phyloP scores from a whole-genome alignment of 2,329 filamentous ascomycete species.

The Pezizomycotina sp. region DNA sequence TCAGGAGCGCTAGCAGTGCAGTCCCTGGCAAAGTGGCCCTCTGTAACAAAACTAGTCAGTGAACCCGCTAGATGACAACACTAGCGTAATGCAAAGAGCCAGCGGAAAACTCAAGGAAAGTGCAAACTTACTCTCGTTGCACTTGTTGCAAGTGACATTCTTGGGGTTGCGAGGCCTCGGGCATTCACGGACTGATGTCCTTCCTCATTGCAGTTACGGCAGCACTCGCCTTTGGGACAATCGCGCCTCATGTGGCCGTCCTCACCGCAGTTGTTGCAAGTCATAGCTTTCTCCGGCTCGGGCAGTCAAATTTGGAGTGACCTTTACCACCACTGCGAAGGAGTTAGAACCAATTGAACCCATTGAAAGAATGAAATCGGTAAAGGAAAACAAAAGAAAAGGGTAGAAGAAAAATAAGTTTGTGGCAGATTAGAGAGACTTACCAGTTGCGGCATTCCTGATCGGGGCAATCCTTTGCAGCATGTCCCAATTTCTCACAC shows the following conservation, averaged over 20 bases:
- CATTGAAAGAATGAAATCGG: too few species aligned
- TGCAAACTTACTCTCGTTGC: constrained; percentile 31
- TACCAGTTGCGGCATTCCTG: not conserved
- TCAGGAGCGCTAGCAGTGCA: constrained; percentile 28
- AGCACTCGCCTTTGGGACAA: constrained; percentile 29
- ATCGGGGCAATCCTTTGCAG: constrained; percentile 6
- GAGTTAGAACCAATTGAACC: too few species aligned
- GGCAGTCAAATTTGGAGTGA: constrained; percentile 13
- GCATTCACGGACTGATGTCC: constrained; percentile 42
- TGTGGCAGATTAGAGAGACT: not conserved
- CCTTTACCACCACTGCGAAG: too few species aligned
- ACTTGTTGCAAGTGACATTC: constrained; percentile 45
- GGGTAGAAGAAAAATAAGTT: too few species aligned
- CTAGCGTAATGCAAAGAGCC: not conserved
- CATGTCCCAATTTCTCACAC: constrained; percentile 16
- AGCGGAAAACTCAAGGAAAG: not conserved
- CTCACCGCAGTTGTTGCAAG: constrained; percentile 33
- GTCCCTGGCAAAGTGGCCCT: constrained; percentile 31
- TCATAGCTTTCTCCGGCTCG: constrained; percentile 14
- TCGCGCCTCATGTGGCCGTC: constrained; percentile 25
- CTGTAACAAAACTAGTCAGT: constrained; percentile 19
- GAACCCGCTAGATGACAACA: not conserved
- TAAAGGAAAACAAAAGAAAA: too few species aligned
- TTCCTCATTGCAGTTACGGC: constrained; percentile 46
- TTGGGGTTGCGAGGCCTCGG: constrained; percentile 41